phyloP scores from a whole-genome alignment of 1,284 basidiomycete species.

The Moesziomyces aphidis region DNA sequence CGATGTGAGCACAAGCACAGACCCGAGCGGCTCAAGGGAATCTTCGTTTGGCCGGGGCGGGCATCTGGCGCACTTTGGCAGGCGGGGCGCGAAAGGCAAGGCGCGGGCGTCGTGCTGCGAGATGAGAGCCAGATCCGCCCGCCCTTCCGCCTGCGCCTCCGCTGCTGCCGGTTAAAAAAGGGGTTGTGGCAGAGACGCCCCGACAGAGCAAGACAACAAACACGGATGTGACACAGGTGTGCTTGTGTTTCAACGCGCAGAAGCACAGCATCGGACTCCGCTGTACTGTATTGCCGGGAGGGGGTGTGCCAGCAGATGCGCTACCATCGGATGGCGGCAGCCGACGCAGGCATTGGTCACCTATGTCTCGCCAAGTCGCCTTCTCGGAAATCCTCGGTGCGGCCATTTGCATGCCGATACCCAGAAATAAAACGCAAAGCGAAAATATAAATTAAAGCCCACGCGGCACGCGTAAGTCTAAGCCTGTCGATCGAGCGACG shows the following conservation, averaged over 20 bases:
- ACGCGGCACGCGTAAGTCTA: not conserved
- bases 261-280: not conserved
- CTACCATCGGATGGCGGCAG: not conserved
- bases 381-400: slow-evolving; percentile 11
- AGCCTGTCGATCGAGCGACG: not conserved
- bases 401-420: not conserved
- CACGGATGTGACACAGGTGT: slow-evolving; percentile 13
- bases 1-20: too few species aligned
- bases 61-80: too few species aligned
- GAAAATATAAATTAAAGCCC: not conserved
- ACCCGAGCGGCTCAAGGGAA: too few species aligned
- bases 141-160: too few species aligned
- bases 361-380: slow-evolving; percentile 2
- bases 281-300: too few species aligned
- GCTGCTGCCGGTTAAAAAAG: not conserved
- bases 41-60: too few species aligned
- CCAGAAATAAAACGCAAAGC: slow-evolving; percentile 8
- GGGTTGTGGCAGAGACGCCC: not conserved
- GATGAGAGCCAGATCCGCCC: slow-evolving; percentile 7
- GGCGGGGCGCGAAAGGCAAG: not conserved
- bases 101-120: slow-evolving; percentile 3
- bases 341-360: not conserved
- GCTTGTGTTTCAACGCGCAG: slow-evolving; percentile 2
- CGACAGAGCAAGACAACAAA: slow-evolving; percentile 14
- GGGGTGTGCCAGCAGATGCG: too few species aligned